A percentile compares a stretch with the other conserved stretches of the same genome.
Evolutionary conservation across 345 rosid genomes (phyloP).

Genomic region (Camelina laxa): DNA sequence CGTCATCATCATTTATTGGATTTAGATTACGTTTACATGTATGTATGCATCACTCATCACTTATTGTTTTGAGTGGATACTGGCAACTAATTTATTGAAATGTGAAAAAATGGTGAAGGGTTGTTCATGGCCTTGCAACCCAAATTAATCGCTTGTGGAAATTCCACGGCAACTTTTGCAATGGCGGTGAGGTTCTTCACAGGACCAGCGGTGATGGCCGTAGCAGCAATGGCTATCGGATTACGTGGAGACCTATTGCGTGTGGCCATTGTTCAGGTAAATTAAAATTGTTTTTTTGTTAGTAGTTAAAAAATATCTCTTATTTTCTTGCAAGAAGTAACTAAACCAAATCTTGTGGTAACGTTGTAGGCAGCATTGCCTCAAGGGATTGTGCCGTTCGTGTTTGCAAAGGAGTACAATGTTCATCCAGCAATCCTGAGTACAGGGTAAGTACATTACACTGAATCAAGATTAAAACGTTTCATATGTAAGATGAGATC

Average conservation of each 20-base stretch:
- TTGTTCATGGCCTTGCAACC: constrained; percentile 99
- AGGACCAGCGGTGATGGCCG: constrained; percentile 95
- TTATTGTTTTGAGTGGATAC: constrained; percentile 13
- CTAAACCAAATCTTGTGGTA: neutral
- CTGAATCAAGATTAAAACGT: neutral
- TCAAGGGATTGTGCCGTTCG: constrained; percentile 88
- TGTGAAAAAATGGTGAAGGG: constrained; percentile 49
- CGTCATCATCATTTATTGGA: constrained; percentile 20
- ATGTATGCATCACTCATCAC: constrained; percentile 16
- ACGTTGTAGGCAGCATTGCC: constrained; percentile 72
- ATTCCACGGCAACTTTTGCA: constrained; percentile 69
- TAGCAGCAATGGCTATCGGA: constrained; percentile 80
- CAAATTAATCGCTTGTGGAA: constrained; percentile 89
- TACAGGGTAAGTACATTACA: constrained; percentile 59
- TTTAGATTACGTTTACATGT: constrained; percentile 9
- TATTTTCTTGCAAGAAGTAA: neutral
- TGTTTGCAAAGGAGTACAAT: constrained; percentile 83
- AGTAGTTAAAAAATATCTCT: neutral
- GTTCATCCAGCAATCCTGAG: constrained; percentile 82
- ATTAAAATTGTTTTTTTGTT: neutral
- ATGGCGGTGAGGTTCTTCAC: constrained; percentile 86
- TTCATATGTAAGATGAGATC: neutral
- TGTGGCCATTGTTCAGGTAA: constrained; percentile 92
- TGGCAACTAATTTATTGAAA: neutral
- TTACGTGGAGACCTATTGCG: constrained; percentile 68